Evolutionary conservation across 148 eudicot genomes (phyloP).

Genomic region (Salicornia ramosissima): DNA sequence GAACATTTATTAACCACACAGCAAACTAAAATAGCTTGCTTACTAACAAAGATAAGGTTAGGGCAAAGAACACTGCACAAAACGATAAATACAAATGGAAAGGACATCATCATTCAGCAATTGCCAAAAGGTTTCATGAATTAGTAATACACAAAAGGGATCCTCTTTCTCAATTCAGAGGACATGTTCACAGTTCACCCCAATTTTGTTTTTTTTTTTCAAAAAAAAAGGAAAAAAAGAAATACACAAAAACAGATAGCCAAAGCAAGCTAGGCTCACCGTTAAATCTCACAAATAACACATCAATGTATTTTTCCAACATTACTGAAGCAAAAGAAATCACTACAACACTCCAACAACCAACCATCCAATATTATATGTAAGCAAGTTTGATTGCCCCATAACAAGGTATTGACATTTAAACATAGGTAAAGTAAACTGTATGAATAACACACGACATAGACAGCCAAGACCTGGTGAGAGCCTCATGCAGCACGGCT

Average conservation of each 20-base stretch:
- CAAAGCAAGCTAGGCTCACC: constrained; percentile 10
- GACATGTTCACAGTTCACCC: constrained; percentile 3
- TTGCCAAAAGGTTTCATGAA: constrained; percentile 2
- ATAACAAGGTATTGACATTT: constrained; percentile 13
- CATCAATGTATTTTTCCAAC: constrained; percentile 1
- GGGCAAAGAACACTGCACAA: neutral
- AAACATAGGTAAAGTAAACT: constrained; percentile 17
- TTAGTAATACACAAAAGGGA: constrained; percentile 12
- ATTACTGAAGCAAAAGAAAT: constrained; percentile 11
- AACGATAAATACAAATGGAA: neutral
- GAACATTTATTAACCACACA: too few species aligned
- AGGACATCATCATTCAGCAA: neutral
- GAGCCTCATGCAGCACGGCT: constrained; percentile 53
- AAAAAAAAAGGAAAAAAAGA: too few species aligned
- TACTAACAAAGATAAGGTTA: neutral
- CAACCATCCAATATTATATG: constrained; percentile 11
- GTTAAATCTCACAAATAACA: constrained; percentile 5
- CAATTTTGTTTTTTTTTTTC: too few species aligned
- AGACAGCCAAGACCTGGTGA: neutral
- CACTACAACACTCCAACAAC: constrained; percentile 10
- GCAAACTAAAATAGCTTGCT: too few species aligned
- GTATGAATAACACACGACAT: constrained; percentile 10
- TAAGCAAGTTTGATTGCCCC: constrained; percentile 11
- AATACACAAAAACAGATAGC: constrained; percentile 13
- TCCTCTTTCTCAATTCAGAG: constrained; percentile 7